Conservation (phyloP, 2,329 filamentous ascomycete species). For the Venturia oleaginea region DNA sequence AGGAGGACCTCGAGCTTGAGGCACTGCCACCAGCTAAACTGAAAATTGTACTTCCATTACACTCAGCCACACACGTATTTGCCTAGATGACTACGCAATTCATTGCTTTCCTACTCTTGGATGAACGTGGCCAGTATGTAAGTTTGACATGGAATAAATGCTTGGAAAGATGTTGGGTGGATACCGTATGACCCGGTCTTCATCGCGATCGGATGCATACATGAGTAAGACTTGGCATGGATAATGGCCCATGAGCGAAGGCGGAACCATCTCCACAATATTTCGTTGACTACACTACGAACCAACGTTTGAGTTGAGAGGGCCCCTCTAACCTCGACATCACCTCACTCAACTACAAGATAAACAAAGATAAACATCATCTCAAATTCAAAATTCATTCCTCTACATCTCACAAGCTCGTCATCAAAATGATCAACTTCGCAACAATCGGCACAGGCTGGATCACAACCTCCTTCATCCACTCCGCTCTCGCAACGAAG, state of each 20-base stretch:
- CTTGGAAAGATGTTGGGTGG: no score
- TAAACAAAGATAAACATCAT: neutral
- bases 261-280: neutral
- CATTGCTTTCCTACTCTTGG: neutral
- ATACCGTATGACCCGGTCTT: neutral
- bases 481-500: slow-evolving; percentile 32
- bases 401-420: neutral
- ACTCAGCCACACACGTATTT: neutral
- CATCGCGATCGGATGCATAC: neutral
- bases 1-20: neutral
- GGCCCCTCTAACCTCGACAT: neutral
- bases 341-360: neutral
- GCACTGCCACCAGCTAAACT: neutral
- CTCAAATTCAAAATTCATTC: neutral
- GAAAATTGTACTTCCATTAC: neutral
- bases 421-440: slow-evolving; percentile 28
- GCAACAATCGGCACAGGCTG: slow-evolving; percentile 40
- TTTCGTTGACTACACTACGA: neutral
- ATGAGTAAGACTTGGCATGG: neutral
- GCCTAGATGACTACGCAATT: neutral
- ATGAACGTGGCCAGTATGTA: no score
- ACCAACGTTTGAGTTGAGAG: neutral
- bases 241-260: neutral
- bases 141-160: no score
- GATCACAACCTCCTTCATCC: slow-evolving; percentile 42